Conservation (phyloP, 192 early-diverging fungal species). For the Rhizophagus sp. region DNA sequence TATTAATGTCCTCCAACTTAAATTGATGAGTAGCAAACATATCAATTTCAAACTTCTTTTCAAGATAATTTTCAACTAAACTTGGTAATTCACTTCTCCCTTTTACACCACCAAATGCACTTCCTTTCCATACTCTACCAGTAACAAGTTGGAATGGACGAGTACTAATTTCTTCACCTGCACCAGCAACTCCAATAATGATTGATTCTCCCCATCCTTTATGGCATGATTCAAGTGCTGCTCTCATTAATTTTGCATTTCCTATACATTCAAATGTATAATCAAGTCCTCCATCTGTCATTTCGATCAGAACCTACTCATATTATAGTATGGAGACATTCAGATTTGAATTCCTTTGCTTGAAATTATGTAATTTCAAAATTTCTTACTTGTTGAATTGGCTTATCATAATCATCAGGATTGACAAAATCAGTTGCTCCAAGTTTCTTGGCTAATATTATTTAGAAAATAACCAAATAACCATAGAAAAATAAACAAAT, state of each 20-base stretch:
- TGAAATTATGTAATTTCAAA: background rate
- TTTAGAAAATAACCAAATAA: background rate
- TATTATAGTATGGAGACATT: background rate
- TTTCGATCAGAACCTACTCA: constrained; percentile 73
- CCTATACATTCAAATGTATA: constrained; percentile 97
- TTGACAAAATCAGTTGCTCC: constrained; percentile 91
- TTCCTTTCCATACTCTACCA: constrained; percentile 94
- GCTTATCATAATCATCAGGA: constrained; percentile 78
- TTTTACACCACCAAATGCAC: constrained; percentile 97
- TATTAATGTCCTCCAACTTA: constrained; percentile 83
- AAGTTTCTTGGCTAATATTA: constrained; percentile 49
- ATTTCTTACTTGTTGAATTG: constrained; percentile 64
- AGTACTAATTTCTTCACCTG: constrained; percentile 90
- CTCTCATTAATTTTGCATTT: constrained; percentile 90
- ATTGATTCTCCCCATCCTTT: constrained; percentile 91
- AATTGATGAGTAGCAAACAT: constrained; percentile 87
- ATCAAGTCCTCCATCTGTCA: constrained; percentile 95
- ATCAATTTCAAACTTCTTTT: constrained; percentile 87
- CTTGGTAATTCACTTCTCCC: constrained; percentile 87
- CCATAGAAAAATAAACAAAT: background rate
- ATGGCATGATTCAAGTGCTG: constrained; percentile 87
- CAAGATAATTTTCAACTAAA: constrained; percentile 84
- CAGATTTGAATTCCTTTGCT: background rate
- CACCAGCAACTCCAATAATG: constrained; percentile 90
- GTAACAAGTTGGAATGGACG: constrained; percentile 97